Conservation (phyloP, 305 asterid species). For the Fraxinus sp. region DNA sequence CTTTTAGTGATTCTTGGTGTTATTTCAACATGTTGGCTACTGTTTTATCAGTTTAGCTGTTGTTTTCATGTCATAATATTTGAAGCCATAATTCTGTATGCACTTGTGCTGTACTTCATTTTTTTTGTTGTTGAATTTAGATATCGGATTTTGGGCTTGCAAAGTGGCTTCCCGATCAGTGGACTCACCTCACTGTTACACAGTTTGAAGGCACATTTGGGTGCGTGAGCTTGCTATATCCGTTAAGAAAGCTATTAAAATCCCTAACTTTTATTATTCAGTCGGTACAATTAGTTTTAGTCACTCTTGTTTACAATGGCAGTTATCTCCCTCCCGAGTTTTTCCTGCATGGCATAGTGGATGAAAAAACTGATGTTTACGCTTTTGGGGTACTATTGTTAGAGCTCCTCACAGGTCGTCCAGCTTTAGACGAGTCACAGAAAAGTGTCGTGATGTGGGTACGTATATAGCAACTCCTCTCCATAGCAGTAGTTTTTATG, state of each 20-base stretch:
- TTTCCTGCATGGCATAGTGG: slow-evolving; percentile 85
- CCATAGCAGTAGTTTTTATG: slow-evolving; percentile 3
- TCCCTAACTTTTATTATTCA: background rate
- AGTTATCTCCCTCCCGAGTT: slow-evolving; percentile 65
- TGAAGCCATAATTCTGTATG: background rate
- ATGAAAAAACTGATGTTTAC: slow-evolving; percentile 92
- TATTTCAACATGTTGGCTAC: background rate
- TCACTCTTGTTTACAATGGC: background rate
- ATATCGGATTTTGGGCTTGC: slow-evolving; percentile 96
- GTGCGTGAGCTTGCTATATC: slow-evolving; percentile 32
- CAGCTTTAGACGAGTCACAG: slow-evolving; percentile 73
- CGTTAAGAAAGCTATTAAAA: background rate
- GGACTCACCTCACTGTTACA: slow-evolving; percentile 87
- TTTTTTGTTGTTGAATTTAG: slow-evolving; percentile 41
- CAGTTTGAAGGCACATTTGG: slow-evolving; percentile 97
- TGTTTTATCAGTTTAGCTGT: background rate
- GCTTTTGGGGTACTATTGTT: slow-evolving; percentile 82
- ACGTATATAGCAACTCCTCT: slow-evolving; percentile 27
- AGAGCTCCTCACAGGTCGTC: slow-evolving; percentile 87
- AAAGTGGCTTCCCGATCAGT: slow-evolving; percentile 97
- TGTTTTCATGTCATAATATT: background rate
- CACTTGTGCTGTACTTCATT: slow-evolving; percentile 15
- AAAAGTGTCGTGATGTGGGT: slow-evolving; percentile 98
- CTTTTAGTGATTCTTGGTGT: background rate
- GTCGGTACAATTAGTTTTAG: background rate